A percentile compares a stretch with the other conserved stretches of the same genome.
Evolutionary conservation across 1,284 basidiomycete species (phyloP).

Genomic region (Cryptococcus sp.): DNA sequence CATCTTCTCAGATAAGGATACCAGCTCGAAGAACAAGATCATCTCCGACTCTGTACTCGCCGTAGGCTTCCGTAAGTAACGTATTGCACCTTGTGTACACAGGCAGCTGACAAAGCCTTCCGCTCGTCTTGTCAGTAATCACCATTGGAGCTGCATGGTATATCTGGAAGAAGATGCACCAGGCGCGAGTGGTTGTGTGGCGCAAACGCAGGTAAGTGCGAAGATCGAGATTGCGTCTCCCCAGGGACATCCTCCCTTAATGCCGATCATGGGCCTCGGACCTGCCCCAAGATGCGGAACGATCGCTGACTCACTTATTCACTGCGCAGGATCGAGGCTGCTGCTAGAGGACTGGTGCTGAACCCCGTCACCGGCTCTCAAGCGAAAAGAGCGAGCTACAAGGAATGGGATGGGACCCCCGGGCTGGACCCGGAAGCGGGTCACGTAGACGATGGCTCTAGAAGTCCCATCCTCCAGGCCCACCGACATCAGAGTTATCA

Average conservation of each 20-base stretch:
- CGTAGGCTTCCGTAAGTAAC: conserved; percentile 57
- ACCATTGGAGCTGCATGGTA: conserved; percentile 82
- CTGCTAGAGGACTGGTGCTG: conserved; percentile 24
- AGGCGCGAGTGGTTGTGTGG: conserved; percentile 72
- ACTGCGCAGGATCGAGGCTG: conserved; percentile 23
- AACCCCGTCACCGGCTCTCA: conserved; percentile 12
- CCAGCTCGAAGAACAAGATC: conserved; percentile 58
- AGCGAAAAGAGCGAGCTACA: conserved; percentile 2
- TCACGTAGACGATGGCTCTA: conserved; percentile 19
- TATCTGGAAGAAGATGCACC: conserved; percentile 73
- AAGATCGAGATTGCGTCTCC: no score
- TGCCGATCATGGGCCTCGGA: not conserved
- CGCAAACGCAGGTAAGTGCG: conserved; percentile 66
- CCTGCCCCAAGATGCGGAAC: not conserved
- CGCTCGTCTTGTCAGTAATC: conserved; percentile 55
- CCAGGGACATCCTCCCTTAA: not conserved
- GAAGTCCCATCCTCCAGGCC: conserved; percentile 21
- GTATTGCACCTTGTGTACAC: not conserved
- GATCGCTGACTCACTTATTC: not conserved
- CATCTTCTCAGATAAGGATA: conserved; percentile 53
- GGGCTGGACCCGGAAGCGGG: conserved; percentile 3
- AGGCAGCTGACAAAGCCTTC: no score
- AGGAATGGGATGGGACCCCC: conserved; percentile 9
- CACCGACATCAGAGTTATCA: conserved; percentile 24
- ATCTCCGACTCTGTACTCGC: conserved; percentile 66